Evolutionary conservation across 305 asterid genomes (phyloP).

Genomic region (Fraxinus floribunda): DNA sequence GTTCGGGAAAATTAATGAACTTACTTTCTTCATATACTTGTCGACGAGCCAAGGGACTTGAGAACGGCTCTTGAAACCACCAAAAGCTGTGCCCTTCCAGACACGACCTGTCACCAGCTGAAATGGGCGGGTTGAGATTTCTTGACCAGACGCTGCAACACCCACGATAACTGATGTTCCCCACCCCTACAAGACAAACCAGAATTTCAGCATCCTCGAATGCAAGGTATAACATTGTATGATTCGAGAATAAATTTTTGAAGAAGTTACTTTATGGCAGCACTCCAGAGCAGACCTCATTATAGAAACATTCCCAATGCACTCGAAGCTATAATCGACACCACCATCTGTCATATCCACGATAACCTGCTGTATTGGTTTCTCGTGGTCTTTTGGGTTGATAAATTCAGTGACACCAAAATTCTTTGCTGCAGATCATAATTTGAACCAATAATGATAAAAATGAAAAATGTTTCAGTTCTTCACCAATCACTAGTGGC

Average conservation of each 20-base stretch:
- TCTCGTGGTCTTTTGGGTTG: slow-evolving; percentile 56
- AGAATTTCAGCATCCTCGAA: not conserved
- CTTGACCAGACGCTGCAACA: slow-evolving; percentile 62
- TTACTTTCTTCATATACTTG: slow-evolving; percentile 52
- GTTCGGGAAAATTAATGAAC: not conserved
- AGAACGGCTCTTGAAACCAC: slow-evolving; percentile 57
- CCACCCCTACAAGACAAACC: slow-evolving; percentile 41
- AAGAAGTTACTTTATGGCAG: slow-evolving; percentile 48
- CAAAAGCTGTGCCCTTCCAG: slow-evolving; percentile 66
- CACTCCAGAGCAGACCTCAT: slow-evolving; percentile 61
- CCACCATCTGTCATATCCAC: slow-evolving; percentile 54
- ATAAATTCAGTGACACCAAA: slow-evolving; percentile 91
- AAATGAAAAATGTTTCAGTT: not conserved
- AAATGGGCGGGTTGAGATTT: slow-evolving; percentile 59
- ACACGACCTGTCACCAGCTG: slow-evolving; percentile 61
- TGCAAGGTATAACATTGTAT: not conserved
- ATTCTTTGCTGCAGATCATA: slow-evolving; percentile 57
- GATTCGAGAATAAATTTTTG: not conserved
- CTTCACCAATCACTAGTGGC: not conserved
- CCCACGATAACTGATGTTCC: slow-evolving; percentile 58
- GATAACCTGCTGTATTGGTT: slow-evolving; percentile 57
- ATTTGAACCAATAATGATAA: not conserved
- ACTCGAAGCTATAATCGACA: slow-evolving; percentile 58
- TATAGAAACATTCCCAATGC: slow-evolving; percentile 54
- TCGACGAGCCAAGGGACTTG: slow-evolving; percentile 59